These are phyloP conservation scores for Periglandula ipomoeae DNA, from an alignment of 2,329 filamentous ascomycete species.

Conservation along the genomic window DNA sequence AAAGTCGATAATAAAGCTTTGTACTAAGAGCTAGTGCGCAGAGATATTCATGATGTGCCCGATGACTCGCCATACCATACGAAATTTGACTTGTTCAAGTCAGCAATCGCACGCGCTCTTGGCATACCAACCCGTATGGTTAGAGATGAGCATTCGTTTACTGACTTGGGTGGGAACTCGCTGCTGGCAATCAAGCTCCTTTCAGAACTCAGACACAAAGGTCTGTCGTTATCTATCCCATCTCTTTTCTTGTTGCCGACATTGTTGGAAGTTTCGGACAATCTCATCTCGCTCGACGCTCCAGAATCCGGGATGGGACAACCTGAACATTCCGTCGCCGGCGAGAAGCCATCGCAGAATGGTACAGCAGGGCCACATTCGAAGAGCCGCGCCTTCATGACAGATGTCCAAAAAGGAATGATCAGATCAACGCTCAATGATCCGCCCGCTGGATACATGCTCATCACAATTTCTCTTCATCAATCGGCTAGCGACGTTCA, in stretches of 20 bases:
- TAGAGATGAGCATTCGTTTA: not conserved
- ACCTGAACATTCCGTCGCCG: too few species aligned
- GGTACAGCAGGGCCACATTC: not conserved
- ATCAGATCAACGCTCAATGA: not conserved
- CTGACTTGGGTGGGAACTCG: not conserved
- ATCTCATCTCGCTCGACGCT: not conserved
- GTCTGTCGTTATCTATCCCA: slow-evolving; percentile 1
- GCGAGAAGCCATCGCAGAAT: too few species aligned
- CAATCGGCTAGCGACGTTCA: not conserved
- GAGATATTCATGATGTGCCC: not conserved
- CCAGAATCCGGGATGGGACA: too few species aligned
- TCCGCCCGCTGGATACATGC: not conserved
- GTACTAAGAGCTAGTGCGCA: not conserved
- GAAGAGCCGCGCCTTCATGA: not conserved
- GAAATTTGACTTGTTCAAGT: not conserved
- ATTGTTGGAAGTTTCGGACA: not conserved
- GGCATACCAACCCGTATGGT: not conserved
- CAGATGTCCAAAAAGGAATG: not conserved
- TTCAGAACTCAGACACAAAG: not conserved
- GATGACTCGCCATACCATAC: not conserved
- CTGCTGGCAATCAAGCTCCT: not conserved
- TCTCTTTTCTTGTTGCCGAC: not conserved
- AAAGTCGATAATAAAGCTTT: not conserved
- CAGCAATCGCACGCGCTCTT: not conserved
- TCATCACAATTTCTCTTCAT: not conserved